Percentiles rank a stretch among this genome's conserved stretches.
Evolutionary conservation across 331 rosid genomes (phyloP).

Genomic region (Acacia pycnantha): DNA sequence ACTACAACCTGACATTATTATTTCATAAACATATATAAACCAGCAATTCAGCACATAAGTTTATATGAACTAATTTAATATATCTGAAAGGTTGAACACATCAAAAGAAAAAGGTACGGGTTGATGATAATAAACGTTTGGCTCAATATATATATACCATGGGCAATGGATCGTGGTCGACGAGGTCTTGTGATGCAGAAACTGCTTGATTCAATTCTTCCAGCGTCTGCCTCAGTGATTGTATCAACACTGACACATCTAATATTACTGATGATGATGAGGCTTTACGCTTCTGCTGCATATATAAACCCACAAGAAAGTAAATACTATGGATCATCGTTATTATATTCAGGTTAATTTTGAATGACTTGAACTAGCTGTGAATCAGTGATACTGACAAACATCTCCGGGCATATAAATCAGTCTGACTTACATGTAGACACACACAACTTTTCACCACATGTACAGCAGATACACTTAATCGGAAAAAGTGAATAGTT

Average conservation of each 20-base stretch:
- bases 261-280: constrained; percentile 43
- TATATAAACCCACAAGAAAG: neutral
- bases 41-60: neutral
- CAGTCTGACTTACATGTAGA: too few species aligned
- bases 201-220: constrained; percentile 38
- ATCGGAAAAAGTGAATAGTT: neutral
- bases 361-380: too few species aligned
- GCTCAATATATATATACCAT: constrained; percentile 23
- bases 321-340: neutral
- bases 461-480: too few species aligned
- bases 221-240: constrained; percentile 40
- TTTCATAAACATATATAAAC: neutral
- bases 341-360: neutral
- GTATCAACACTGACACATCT: constrained; percentile 41
- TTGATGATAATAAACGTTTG: neutral
- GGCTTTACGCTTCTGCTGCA: constrained; percentile 40
- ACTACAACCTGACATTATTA: constrained; percentile 37
- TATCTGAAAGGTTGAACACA: neutral
- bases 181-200: constrained; percentile 9
- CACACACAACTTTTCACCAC: too few species aligned
- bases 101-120: neutral
- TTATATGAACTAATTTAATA: neutral
- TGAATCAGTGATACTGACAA: neutral
- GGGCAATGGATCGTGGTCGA: constrained; percentile 39
- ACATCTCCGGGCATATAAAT: neutral